These are phyloP conservation scores for Ramaria sp. DNA, from an alignment of 768 basidiomycete species.

Conservation along the genomic window DNA sequence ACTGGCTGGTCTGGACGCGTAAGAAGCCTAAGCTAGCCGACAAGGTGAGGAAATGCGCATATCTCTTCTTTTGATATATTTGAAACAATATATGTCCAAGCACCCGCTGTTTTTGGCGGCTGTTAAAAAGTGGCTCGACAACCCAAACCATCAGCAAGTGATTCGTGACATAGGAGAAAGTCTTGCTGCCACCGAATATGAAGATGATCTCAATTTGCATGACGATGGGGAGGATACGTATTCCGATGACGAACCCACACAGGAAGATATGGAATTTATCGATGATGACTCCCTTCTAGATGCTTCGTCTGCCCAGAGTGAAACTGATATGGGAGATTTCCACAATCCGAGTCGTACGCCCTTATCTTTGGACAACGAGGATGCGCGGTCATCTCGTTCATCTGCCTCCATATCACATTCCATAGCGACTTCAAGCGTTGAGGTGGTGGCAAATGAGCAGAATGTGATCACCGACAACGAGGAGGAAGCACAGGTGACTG, in stretches of 20 bases:
- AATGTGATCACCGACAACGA: background rate
- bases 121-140: background rate
- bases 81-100: background rate
- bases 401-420: background rate
- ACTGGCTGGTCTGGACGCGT: background rate
- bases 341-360: too few species aligned
- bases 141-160: background rate
- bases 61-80: background rate
- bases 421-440: background rate
- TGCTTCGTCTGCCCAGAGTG: background rate
- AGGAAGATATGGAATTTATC: background rate
- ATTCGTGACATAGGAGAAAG: background rate
- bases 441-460: background rate
- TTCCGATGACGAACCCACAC: background rate
- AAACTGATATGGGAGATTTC: background rate
- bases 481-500: background rate
- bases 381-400: too few species aligned
- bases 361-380: too few species aligned
- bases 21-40: background rate
- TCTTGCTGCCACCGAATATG: background rate
- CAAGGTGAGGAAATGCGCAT: background rate
- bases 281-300: background rate
- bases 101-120: background rate
- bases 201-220: background rate
- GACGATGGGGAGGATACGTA: background rate